Percentiles rank a stretch among this genome's conserved stretches.
These are phyloP conservation scores for Quercus phellos DNA, from an alignment of 331 rosid genomes.

Conservation along the genomic window DNA sequence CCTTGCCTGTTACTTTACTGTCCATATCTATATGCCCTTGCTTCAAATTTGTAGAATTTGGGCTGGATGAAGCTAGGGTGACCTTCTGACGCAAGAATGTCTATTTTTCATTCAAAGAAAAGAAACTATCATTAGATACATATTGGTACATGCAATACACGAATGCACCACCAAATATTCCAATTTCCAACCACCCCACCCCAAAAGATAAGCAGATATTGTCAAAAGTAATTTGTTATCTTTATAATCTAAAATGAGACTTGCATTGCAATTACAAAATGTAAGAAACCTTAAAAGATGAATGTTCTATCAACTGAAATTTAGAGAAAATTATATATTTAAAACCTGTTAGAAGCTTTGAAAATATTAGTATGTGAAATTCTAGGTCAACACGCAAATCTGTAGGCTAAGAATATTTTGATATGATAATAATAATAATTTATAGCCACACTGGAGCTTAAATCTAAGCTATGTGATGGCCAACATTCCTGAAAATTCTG, in stretches of 20 bases:
- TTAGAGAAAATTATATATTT: background rate
- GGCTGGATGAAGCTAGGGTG: constrained; percentile 53
- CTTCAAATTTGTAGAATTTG: constrained; percentile 34
- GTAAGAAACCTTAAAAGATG: background rate
- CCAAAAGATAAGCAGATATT: background rate
- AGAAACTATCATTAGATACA: constrained; percentile 20
- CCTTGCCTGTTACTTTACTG: constrained; percentile 23
- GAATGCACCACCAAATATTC: background rate
- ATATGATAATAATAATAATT: too few species aligned
- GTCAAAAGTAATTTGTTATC: background rate
- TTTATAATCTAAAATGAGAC: background rate
- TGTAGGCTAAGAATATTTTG: background rate
- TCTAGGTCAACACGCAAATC: background rate
- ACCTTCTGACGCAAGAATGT: constrained; percentile 95
- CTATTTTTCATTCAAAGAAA: constrained; percentile 33
- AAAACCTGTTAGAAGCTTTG: background rate
- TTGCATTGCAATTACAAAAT: background rate
- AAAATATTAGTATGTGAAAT: background rate
- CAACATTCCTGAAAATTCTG: background rate
- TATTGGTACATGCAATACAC: background rate
- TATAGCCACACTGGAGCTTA: background rate
- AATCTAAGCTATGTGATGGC: background rate
- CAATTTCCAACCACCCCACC: too few species aligned
- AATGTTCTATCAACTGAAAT: background rate
- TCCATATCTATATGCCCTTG: constrained; percentile 30